phyloP scores from a whole-genome alignment of 768 basidiomycete genomes.

The Rhodosporidiobolus sp. region DNA sequence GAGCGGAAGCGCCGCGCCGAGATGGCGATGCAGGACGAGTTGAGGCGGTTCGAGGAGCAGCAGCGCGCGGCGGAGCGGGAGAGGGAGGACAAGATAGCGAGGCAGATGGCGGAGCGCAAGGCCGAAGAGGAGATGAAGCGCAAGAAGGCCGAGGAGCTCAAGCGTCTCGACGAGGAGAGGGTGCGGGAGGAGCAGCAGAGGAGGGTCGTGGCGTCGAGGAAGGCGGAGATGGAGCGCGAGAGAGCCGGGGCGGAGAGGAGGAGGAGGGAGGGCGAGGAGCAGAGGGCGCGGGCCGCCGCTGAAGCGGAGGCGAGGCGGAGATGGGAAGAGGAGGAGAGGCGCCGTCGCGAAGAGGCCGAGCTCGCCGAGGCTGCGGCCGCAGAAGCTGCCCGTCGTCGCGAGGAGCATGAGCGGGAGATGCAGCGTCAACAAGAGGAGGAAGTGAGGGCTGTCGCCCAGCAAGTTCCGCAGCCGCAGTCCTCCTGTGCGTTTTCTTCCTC shows the following conservation, averaged over 20 bases:
- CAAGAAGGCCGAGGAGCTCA: conserved; percentile 17
- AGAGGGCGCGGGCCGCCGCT: conserved; percentile 2
- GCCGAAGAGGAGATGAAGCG: conserved; percentile 33
- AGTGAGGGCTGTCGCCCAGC: too few species aligned
- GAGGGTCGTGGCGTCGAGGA: background rate
- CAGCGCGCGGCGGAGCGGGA: conserved; percentile 12
- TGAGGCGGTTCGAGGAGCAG: conserved; percentile 19
- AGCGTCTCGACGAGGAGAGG: conserved; percentile 15
- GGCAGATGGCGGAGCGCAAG: conserved; percentile 6
- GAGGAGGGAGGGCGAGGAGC: conserved; percentile 2
- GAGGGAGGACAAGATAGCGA: conserved; percentile 1
- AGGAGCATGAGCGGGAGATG: background rate
- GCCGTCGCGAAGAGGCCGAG: background rate
- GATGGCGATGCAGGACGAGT: conserved; percentile 1
- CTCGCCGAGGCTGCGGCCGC: background rate
- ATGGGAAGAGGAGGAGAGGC: background rate
- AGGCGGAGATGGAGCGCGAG: conserved; percentile 22
- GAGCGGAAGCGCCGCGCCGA: conserved; percentile 6
- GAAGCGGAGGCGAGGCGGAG: background rate
- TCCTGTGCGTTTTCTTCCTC: background rate
- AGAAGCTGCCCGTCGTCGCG: too few species aligned
- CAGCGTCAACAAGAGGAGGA: too few species aligned
- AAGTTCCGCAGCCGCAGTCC: background rate
- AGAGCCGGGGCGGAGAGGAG: conserved; percentile 15
- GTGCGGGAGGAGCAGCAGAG: conserved; percentile 18